Evolutionary conservation across 805 yeast genomes (phyloP).

Genomic region (Candida ovalis): DNA sequence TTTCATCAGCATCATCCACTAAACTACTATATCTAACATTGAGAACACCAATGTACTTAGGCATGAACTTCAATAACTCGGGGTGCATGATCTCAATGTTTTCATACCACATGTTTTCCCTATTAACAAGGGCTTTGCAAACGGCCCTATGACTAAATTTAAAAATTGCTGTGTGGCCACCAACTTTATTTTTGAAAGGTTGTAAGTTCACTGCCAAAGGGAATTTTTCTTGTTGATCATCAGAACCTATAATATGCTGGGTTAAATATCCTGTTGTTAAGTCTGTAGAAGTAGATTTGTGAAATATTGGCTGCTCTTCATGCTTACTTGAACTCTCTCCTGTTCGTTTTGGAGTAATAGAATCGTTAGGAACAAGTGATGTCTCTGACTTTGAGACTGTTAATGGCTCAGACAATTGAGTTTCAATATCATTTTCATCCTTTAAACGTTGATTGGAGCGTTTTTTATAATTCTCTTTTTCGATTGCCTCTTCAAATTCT

Average conservation of each 20-base stretch:
- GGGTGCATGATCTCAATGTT: constrained; percentile 75
- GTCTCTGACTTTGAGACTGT: neutral
- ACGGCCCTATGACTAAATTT: constrained; percentile 88
- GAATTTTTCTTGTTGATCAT: constrained; percentile 35
- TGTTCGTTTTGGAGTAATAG: neutral
- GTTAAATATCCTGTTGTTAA: no score
- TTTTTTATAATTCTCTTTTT: constrained; percentile 11
- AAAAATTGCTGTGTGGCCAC: constrained; percentile 97
- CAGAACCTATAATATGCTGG: neutral
- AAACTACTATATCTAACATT: constrained; percentile 73
- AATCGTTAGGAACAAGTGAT: neutral
- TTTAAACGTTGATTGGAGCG: neutral
- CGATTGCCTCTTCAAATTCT: constrained; percentile 23
- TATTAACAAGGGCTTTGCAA: constrained; percentile 85
- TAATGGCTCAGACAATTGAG: neutral
- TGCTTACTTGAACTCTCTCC: no score
- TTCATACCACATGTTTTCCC: constrained; percentile 92
- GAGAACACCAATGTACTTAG: constrained; percentile 88
- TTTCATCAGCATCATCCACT: constrained; percentile 26
- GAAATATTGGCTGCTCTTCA: no score
- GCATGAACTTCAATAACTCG: constrained; percentile 81
- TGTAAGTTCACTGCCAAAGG: constrained; percentile 83
- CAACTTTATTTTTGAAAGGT: constrained; percentile 92
- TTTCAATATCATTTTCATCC: neutral
- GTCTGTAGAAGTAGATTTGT: no score